Evolutionary conservation across 2,329 filamentous ascomycete species (phyloP).

Genomic region (Xylariaceae sp.): DNA sequence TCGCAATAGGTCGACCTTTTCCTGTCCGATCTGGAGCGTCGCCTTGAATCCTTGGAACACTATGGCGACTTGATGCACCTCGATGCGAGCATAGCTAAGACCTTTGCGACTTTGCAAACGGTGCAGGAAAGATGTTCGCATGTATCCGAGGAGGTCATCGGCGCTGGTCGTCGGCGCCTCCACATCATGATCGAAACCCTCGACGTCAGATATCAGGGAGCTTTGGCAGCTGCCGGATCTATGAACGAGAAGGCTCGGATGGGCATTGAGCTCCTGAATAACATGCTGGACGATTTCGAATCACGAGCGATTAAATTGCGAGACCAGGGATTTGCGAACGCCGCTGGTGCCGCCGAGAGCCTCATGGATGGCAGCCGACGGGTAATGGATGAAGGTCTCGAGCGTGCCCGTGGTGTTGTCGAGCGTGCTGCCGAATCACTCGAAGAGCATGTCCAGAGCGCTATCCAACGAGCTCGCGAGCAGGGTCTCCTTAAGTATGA

Average conservation of each 20-base stretch:
- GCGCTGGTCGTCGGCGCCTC: constrained; percentile 75
- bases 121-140: constrained; percentile 85
- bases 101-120: constrained; percentile 78
- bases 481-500: constrained; percentile 82
- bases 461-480: constrained; percentile 68
- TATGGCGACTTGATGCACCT: constrained; percentile 73
- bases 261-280: constrained; percentile 80
- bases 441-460: constrained; percentile 77
- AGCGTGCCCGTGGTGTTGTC: constrained; percentile 67
- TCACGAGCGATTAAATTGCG: constrained; percentile 71
- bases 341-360: constrained; percentile 61
- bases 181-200: constrained; percentile 90
- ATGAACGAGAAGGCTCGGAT: constrained; percentile 88
- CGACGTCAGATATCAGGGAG: constrained; percentile 81
- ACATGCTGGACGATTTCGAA: constrained; percentile 81
- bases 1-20: constrained; percentile 64
- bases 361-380: constrained; percentile 74
- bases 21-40: constrained; percentile 76
- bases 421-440: constrained; percentile 76
- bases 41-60: constrained; percentile 81
- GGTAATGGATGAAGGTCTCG: constrained; percentile 73
- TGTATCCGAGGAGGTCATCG: constrained; percentile 84
- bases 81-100: constrained; percentile 76
- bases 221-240: constrained; percentile 75
- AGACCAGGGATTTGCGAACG: constrained; percentile 65